Evolutionary conservation across 2,329 filamentous ascomycete species (phyloP).

Genomic region (Hysterium pulicare): DNA sequence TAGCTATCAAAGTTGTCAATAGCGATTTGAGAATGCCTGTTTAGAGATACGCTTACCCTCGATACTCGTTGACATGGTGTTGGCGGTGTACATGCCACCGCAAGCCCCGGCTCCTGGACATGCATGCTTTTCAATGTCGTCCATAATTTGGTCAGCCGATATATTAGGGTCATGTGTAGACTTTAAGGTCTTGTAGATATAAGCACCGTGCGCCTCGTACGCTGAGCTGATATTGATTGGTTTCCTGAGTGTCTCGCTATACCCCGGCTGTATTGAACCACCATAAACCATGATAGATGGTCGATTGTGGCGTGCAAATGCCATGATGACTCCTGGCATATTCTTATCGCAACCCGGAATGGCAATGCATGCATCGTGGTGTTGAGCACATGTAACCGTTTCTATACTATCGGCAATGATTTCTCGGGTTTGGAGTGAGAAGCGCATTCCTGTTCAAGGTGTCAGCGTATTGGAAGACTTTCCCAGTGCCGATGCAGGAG

Average conservation of each 20-base stretch:
- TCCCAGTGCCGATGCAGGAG: background rate
- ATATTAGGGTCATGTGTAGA: constrained; percentile 68
- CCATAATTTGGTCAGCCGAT: constrained; percentile 72
- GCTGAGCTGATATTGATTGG: constrained; percentile 85
- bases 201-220: constrained; percentile 83
- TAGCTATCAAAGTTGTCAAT: constrained; percentile 49
- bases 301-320: constrained; percentile 83
- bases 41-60: constrained; percentile 50
- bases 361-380: constrained; percentile 88
- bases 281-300: constrained; percentile 96
- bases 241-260: constrained; percentile 70
- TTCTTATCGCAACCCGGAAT: constrained; percentile 97
- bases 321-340: constrained; percentile 92
- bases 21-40: constrained; percentile 9
- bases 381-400: constrained; percentile 86
- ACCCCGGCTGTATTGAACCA: constrained; percentile 85
- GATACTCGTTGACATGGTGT: constrained; percentile 88
- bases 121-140: constrained; percentile 75
- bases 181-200: constrained; percentile 68
- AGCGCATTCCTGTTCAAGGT: constrained; percentile 73
- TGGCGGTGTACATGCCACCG: constrained; percentile 92
- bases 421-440: constrained; percentile 84
- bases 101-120: constrained; percentile 79
- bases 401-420: constrained; percentile 94
- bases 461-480: constrained; percentile 6